phyloP scores from a whole-genome alignment of 1,139 yeast species.

The Geotrichum carabidarum region DNA sequence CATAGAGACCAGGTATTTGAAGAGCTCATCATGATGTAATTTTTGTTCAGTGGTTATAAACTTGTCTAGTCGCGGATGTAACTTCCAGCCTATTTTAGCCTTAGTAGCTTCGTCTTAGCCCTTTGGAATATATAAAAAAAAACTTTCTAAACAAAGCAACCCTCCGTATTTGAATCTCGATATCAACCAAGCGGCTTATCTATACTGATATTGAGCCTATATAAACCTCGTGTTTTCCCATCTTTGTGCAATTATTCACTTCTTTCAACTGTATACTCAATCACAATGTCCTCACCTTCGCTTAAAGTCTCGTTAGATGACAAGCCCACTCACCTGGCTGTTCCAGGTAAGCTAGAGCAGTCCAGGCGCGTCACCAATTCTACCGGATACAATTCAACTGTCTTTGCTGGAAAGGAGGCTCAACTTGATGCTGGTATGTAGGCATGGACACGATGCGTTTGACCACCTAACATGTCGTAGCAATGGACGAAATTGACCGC shows the following conservation, averaged over 20 bases:
- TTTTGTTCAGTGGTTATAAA: too few relatives aligned
- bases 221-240: neutral
- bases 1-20: too few relatives aligned
- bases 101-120: neutral
- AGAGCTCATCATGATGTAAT: too few relatives aligned
- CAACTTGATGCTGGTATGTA: constrained; percentile 55
- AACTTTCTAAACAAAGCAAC: neutral
- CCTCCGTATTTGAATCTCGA: too few relatives aligned
- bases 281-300: constrained; percentile 1
- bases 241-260: neutral
- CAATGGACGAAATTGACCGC: constrained; percentile 73
- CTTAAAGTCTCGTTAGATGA: neutral
- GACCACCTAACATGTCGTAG: constrained; percentile 31
- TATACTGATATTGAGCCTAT: neutral
- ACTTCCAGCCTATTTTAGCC: neutral
- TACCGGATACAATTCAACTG: constrained; percentile 63
- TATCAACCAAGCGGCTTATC: too few relatives aligned
- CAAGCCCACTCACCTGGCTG: constrained; percentile 4
- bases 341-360: constrained; percentile 11
- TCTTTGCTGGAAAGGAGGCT: constrained; percentile 73
- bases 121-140: too few relatives aligned
- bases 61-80: too few relatives aligned
- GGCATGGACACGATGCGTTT: neutral
- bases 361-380: constrained; percentile 16
- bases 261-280: neutral